These are phyloP conservation scores for Ustilago vetiveriae DNA, from an alignment of 1,284 basidiomycete species.

Conservation along the genomic window DNA sequence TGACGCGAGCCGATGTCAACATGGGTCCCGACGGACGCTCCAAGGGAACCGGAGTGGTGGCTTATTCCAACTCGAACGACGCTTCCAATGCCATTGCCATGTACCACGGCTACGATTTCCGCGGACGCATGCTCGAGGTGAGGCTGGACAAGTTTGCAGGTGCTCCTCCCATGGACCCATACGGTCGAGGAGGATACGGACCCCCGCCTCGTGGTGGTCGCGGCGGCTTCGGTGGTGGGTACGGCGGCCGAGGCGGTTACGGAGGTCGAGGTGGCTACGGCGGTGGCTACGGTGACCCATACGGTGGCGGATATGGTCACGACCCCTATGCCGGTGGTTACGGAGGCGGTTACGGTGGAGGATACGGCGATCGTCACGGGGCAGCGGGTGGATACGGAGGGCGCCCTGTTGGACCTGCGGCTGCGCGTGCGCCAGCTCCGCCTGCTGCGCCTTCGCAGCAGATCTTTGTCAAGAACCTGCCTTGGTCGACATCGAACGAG, in stretches of 20 bases:
- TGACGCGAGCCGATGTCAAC: slow-evolving; percentile 92
- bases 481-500: slow-evolving; percentile 99
- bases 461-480: slow-evolving; percentile 95
- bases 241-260: slow-evolving; percentile 75
- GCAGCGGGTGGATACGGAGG: slow-evolving; percentile 13
- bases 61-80: slow-evolving; percentile 89
- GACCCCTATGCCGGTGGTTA: slow-evolving; percentile 27
- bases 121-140: slow-evolving; percentile 56
- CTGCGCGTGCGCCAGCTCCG: slow-evolving; percentile 14
- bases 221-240: slow-evolving; percentile 72
- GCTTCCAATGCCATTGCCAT: slow-evolving; percentile 79
- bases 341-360: slow-evolving; percentile 23
- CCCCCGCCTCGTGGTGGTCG: slow-evolving; percentile 69
- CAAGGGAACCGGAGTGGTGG: slow-evolving; percentile 85
- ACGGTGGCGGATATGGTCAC: slow-evolving; percentile 23
- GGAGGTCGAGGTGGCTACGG: slow-evolving; percentile 70
- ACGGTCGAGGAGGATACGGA: slow-evolving; percentile 71
- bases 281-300: slow-evolving; percentile 51
- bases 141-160: slow-evolving; percentile 82
- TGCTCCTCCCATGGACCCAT: slow-evolving; percentile 56
- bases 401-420: slow-evolving; percentile 15
- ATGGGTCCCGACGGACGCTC: slow-evolving; percentile 89
- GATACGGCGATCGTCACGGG: slow-evolving; percentile 27
- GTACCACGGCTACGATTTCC: slow-evolving; percentile 62
- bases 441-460: slow-evolving; percentile 86